Evolutionary conservation across 345 rosid species (phyloP), one percentile per base, ranked within the genome.

Genomic region (Eucalyptus victrix): DNA sequence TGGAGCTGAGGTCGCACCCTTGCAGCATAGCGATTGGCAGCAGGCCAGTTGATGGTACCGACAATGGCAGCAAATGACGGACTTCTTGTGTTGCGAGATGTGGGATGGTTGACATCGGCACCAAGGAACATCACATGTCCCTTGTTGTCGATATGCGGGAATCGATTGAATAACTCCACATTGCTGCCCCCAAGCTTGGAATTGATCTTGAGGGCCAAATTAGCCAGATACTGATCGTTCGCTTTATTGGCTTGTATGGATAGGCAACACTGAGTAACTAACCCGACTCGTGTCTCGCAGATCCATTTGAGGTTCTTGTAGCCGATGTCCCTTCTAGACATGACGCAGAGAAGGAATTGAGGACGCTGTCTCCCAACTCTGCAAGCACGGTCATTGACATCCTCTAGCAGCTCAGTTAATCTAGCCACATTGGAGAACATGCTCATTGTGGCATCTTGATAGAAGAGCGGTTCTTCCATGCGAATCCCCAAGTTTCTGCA

Each of bases 271-370:
- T 97, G 56, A 53, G 56, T 53, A 53, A 97, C 96, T 34, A 97
- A 47, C 91, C 99, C 99, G 72, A 96, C 92, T 92, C 88, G 91
- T 21, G 97, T 97, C 92, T 97, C 99, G 2, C 96, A 94, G 87
- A 96, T 92, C 99, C 99, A 97, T 90, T 97, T 97, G 67, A 97
- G 94, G 94, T 90, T 90, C 89, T 96, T 96, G 93, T 96, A 96
- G n/a, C 99, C 99, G 12, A 91, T 69, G 88, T 92, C 90, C 89
- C 72, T 95, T 86, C 51, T n/a, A 4, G 97, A 91, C 99, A 96
- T 97, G 88, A 96, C 95, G 90, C 99, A 97, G 6, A 96, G 90
- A 85, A 97, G 85, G 87, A 97, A 53, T 53, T 53, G 56, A 53
- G 56, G 56, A 53, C 56, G 24, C 56, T 23, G 56, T 53, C 56